Base-by-base conservation (phyloP, 1,139 yeast genomes). In the Saccharomyces hybrid region DNA sequence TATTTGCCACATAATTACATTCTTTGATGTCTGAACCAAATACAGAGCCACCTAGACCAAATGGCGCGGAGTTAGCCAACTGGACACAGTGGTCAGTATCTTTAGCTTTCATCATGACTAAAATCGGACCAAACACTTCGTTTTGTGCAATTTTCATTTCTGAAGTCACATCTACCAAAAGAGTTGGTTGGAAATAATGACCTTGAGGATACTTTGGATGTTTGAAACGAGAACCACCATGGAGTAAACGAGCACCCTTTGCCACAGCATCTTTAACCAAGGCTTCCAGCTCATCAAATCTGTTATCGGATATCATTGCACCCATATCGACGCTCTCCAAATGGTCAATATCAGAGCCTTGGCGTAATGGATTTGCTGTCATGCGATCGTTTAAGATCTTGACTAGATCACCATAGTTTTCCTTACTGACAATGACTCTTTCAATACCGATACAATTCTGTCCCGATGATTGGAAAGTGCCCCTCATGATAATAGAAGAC, bases 401-500 rank as follows among this genome's bases (percentile, higher is more conserved):
- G 1, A 84, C 83, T 48, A 93, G 73, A 48, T 72, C 66, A 31
- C 82, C 84, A 70, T 93, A 90, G 41, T 82, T 80, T 50, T 76
- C 74, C 3, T 84, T 86, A 54, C 84, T 75, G 49, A 90, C 89
- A 59, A 93, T 85, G 3, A 93, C 96, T 59, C 99, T 78, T 72
- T 93, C 99, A 55, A 93, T 87, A 48, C 99, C 98, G 67, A 93
- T 93, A 73, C 99, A 93, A 69, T 93, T 93, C 70, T 93, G 99
- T 7, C 99, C 99, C 0, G 97, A 88, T 56, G 96, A 87, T 72
- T 93, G 99, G 75, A 90, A 93, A 0, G 97, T 86, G 28, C 98
- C 99, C 68, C 99, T 79, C 84, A 93, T 79, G 46, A 93, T 78
- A 31, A 89, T 84, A 5, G 97, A 88, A 0, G 96, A 82, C 46